Evolutionary conservation across 2,329 filamentous ascomycete species (phyloP), one percentile per base, ranked within the genome.

Genomic region (Hortaea sp.): DNA sequence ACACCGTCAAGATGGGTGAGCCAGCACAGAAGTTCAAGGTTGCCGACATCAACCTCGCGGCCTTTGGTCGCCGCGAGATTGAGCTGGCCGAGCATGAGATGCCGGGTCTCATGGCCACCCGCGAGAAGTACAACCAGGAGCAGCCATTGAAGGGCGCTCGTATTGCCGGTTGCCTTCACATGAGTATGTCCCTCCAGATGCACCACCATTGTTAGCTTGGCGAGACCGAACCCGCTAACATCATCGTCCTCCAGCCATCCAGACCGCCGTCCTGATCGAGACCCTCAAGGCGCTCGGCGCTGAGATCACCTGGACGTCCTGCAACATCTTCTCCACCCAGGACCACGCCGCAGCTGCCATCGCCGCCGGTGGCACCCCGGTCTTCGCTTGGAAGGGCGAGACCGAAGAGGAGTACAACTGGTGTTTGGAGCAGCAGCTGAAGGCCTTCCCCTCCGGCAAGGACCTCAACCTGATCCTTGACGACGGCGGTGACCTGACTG

Each of bases 271-370:
- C 66, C 84, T 98, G 65, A 98, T 98, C 72, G 92, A 98, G 83
- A 98, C 92, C 58, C 83, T 98, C 67, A 85, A 79, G 64, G 77
- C 84, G 60, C 88, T 98, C 64, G 92, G 92, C 75, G 92, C 92
- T 64, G 92, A 97, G 81, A 85, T 97, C 63, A 98, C 92, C 68
- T 97, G 92, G 92, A 85, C 90, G 52, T 92, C 85, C 62, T 98
- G 92, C 85, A 97, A 98, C 82, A 97, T 98, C 74, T 98, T 95
- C 84, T 92, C 85, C 69, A 97, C 90, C 62, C 90, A 95, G 74
- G 92, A 97, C 75, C 90, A 97, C 75, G 92, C 92, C 63, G 92
- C 92, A 46, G 89, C 92, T 58, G 92, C 92, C 69, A 95, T 98
- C 74, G 92, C 92, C 60, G 92, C 90, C 48, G 77, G 82, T 45